Conservation (phyloP, 495 filamentous ascomycete genomes). For the Penicillium cosmopolitanum region DNA sequence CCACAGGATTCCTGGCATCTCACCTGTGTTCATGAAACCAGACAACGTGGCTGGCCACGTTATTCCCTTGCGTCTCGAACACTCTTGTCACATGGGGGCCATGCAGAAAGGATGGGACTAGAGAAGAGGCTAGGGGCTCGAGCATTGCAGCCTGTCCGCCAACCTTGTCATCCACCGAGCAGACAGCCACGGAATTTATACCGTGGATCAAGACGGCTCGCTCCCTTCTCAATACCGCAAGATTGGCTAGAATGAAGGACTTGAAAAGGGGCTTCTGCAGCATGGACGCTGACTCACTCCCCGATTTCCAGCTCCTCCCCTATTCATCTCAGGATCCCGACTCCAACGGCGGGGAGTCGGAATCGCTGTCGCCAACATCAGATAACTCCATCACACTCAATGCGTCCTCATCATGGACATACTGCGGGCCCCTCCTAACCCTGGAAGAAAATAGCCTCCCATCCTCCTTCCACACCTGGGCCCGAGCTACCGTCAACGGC, state of each 20-base stretch:
- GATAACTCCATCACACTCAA: slow-evolving; percentile 21
- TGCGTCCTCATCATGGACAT: slow-evolving; percentile 28
- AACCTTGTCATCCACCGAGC: neutral
- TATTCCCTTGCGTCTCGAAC: slow-evolving; percentile 12
- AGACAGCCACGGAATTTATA: neutral
- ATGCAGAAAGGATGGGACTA: slow-evolving; percentile 10
- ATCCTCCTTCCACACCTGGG: slow-evolving; percentile 31
- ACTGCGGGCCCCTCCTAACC: slow-evolving; percentile 28
- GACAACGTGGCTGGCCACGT: slow-evolving; percentile 14
- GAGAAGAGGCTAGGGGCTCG: slow-evolving; percentile 12
- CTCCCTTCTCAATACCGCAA: neutral
- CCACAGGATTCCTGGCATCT: neutral
- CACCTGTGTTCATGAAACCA: neutral
- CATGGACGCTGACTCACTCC: slow-evolving; percentile 19
- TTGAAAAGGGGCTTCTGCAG: neutral
- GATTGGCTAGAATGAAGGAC: neutral
- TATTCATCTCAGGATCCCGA: slow-evolving; percentile 4
- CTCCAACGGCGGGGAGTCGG: slow-evolving; percentile 3
- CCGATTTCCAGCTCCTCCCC: slow-evolving; percentile 18
- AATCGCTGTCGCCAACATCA: neutral
- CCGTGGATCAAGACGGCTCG: neutral
- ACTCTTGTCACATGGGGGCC: slow-evolving; percentile 14
- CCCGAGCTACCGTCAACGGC: slow-evolving; percentile 24
- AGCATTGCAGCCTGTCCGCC: slow-evolving; percentile 11
- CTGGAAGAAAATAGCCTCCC: slow-evolving; percentile 21